phyloP scores from a whole-genome alignment of 2,329 filamentous ascomycete species.

The Trichoderma arundinaceum region DNA sequence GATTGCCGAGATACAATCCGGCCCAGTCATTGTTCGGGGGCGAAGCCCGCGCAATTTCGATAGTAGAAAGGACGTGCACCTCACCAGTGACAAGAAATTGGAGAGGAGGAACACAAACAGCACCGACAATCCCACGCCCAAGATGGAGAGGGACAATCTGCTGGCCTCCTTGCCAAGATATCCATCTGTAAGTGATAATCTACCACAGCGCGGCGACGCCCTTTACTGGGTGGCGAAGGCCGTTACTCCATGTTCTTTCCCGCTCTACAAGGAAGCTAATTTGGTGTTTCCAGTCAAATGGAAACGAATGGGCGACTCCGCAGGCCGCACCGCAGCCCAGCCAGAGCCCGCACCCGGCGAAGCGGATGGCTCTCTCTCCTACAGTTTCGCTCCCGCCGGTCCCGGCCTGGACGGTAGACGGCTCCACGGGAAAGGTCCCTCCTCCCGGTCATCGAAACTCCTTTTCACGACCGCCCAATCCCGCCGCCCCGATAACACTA shows the following conservation, averaged over 20 bases:
- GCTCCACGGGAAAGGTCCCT: constrained; percentile 36
- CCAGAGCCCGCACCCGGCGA: constrained; percentile 55
- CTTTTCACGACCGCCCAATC: constrained; percentile 37
- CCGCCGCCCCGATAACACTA: constrained; percentile 54
- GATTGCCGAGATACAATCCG: constrained; percentile 85
- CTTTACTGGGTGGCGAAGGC: background rate
- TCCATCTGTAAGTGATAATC: constrained; percentile 42
- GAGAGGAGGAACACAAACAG: constrained; percentile 53
- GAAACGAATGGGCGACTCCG: constrained; percentile 54
- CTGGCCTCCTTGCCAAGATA: constrained; percentile 41
- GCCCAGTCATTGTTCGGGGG: constrained; percentile 92
- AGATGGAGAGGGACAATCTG: constrained; percentile 44
- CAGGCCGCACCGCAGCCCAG: constrained; percentile 46
- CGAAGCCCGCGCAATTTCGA: constrained; percentile 94
- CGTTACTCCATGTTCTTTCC: background rate
- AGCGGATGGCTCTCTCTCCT: constrained; percentile 60
- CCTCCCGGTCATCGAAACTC: constrained; percentile 35
- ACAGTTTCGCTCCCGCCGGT: constrained; percentile 59
- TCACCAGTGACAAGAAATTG: constrained; percentile 61
- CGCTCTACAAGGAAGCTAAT: constrained; percentile 12
- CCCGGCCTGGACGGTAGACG: constrained; percentile 55
- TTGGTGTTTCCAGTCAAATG: constrained; percentile 41
- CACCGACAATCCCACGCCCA: constrained; percentile 44
- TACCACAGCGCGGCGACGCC: constrained; percentile 43
- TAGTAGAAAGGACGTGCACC: constrained; percentile 81